Conservation (phyloP, 2,329 filamentous ascomycete species). For the Diplodia sapinea region DNA sequence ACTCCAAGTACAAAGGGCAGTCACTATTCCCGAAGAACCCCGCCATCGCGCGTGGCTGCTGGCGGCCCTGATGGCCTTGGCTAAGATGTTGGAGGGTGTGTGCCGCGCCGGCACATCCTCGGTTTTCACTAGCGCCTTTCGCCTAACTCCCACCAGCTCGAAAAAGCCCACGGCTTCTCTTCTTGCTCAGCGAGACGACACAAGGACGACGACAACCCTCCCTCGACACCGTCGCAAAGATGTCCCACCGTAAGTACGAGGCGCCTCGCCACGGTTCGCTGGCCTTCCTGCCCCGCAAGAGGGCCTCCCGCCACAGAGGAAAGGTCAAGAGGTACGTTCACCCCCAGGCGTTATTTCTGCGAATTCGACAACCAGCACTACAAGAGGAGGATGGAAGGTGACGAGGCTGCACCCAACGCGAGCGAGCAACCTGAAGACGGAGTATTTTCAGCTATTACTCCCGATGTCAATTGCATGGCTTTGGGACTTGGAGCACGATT, state of each 20-base stretch:
- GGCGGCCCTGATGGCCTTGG: no score
- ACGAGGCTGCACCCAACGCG: not conserved
- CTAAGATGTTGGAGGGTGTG: not conserved
- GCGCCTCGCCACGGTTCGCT: slow-evolving; percentile 89
- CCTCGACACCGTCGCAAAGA: slow-evolving; percentile 36
- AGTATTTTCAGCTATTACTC: not conserved
- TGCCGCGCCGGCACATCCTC: not conserved
- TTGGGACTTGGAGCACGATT: not conserved
- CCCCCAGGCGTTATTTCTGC: slow-evolving; percentile 6
- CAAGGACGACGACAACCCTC: slow-evolving; percentile 29
- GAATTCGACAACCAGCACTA: slow-evolving; percentile 28
- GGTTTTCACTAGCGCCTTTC: not conserved
- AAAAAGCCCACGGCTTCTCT: slow-evolving; percentile 24
- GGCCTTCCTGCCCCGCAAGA: slow-evolving; percentile 70
- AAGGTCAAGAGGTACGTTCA: slow-evolving; percentile 94
- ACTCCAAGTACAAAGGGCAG: not conserved
- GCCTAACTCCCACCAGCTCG: slow-evolving; percentile 26
- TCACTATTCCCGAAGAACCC: no score
- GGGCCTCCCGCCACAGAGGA: slow-evolving; percentile 89
- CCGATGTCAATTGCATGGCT: slow-evolving; percentile 4
- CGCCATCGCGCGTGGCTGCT: not conserved
- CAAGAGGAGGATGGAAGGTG: not conserved
- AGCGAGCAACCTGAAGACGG: not conserved
- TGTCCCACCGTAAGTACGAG: slow-evolving; percentile 74
- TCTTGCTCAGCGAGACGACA: slow-evolving; percentile 26